Evolutionary conservation across 2,329 filamentous ascomycete species (phyloP), one percentile per base, ranked within the genome.

Genomic region (Aspergillus versicolor): DNA sequence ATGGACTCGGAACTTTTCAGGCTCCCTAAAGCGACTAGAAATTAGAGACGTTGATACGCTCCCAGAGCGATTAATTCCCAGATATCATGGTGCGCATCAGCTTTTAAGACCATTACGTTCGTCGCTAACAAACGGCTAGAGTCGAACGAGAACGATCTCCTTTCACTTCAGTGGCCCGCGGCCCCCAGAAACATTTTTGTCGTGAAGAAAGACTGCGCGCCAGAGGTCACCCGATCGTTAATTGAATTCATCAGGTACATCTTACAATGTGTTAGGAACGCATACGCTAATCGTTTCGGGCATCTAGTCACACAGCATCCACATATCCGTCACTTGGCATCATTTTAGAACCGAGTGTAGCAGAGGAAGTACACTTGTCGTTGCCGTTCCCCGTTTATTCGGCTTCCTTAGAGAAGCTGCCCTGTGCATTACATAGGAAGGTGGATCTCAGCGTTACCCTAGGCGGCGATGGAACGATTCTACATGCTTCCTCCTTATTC

Each of bases 391-490:
- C 92, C 5, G 82, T 95, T 41, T 92, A 91, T 69, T 73, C 79
- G 4, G 69, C 79, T 62, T 67, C 73, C 1, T 57, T 66, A 32
- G 72, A 63, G 43, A 65, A 63, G 53, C 65, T 64, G 47, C 62
- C 68, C 65, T 75, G 79, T 32, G 80, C 78, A 21, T 85, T 94
- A 54, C 85, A 91, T 41, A 80, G 86, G 57, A 96, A 94, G 76
- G 88, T 95, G 58, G 94, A 99, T 69, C 81, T 97, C 57, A 88
- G 93, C 21, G 87, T 91, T 43, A 97, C 94, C 0, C 85, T 99
- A 49, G 94, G 94, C 52, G 94, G 94, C 42, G 94, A 99, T 73
- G 92, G 92, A 59, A 96, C 92, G 2, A 93, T 96, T 53, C 76
- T 96, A 46, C 89, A 90, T 58, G 92, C 92, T 0, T 89, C 91